Base-by-base conservation (phyloP, 176 grass and related monocot species). In the Aegilops bicornis region DNA sequence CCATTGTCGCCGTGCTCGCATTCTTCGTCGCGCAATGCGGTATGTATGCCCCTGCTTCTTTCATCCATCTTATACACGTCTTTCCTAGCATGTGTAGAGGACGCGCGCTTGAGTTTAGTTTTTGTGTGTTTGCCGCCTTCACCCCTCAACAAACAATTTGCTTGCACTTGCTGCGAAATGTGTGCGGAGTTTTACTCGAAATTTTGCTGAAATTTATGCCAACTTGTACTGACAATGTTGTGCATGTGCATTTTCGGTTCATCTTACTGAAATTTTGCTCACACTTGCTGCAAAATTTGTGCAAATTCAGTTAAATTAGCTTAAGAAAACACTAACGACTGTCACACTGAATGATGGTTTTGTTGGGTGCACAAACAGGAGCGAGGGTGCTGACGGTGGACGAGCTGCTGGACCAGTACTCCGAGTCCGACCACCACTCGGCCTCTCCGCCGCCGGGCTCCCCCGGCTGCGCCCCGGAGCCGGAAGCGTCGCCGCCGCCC, bases 21-120 rank as follows among this genome's bases (percentile, higher is more conserved):
- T 76, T 75, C n/a, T 77, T 92, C 22, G 15, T 64, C 32, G 7
- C 75, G 40, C 92, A 83, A 79, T 97, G 95, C 23, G 75, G 94
- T 92, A 79, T 2, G 81, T 36, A 79, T 3, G 77, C 45, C 11
- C 54, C 50, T 1, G 37, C 4, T 88, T 56, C 43, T 61, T 45
- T 40, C 63, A 43, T 25, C 31, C 0, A 20, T 5, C 16, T 7
- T 20, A 23, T 3, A 17, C 8, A 24, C 52, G 20, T 9, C 17
- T 17, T 37, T n/a, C 4, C 1, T 70, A 70, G 68, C 33, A 1
- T 50, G 6, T 19, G 68, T 39, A 6, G 35, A 71, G 35, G 19
- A 70, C 8, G 32, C 17, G 0, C 8, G 2, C 17, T 22, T 10
- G 32, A 5, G 31, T 43, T 42, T 3, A 42, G 0, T 3, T 42